Evolutionary conservation across 129 eudicot genomes (phyloP), one percentile per base, ranked within the genome.

Genomic region (Tanacetum coccineum): DNA sequence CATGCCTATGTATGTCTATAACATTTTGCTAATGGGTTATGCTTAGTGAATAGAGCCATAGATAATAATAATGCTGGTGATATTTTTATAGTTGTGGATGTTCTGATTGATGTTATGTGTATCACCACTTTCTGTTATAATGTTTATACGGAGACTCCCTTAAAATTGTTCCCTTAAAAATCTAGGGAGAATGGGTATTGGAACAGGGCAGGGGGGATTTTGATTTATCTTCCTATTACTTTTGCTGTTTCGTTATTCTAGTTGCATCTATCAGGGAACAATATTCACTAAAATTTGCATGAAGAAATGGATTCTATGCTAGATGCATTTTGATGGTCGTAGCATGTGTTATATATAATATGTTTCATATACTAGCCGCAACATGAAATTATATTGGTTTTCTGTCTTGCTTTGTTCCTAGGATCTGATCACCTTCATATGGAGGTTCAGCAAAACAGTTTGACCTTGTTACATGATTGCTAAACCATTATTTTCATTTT

Each of bases 251-350:
- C 4, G 18, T 20, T 57, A 57, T n/a, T 70, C 45, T 57, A 57
- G 63, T 47, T 47, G 18, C 67, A 70, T 47, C 14, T 6, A 58
- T 36, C 28, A 13, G 26, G 57, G 39, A 55, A 55, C 0, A 55
- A 28, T 6, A 9, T 6, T 51, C 44, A 6, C 6, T 4, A 30
- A 30, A n/a, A 39, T 68, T 13, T 54, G 14, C 39, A 39, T 68
- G 63, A 52, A 66, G 25, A 22, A 10, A 13, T 70, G 42, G 52
- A 26, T 22, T 70, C 45, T 58, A 59, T 45, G 59, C 64, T 59
- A 10, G 63, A 58, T 28, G 18, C 25, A 9, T 12, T 6, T 21
- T 13, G 13, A 26, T 57, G 39, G 13, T 25, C 26, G 42, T 58
- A 26, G 63, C 63, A 26, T 58, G 17, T 26, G 13, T 58, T 58